phyloP scores from a whole-genome alignment of 73 alveolate genomes.

The Paraurostyla sp. region DNA sequence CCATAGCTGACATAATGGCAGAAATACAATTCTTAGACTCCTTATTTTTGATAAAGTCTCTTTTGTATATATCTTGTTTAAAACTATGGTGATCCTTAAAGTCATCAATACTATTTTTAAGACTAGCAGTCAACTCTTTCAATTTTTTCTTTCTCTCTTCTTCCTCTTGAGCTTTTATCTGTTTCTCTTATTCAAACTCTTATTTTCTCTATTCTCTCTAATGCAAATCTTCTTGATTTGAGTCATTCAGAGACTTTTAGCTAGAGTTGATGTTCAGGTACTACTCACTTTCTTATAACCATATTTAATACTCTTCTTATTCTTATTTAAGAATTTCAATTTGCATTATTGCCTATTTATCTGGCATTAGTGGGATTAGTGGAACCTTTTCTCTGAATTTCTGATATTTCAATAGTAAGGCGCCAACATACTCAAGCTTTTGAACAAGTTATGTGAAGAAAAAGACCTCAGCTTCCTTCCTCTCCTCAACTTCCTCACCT shows the following conservation, averaged over 20 bases:
- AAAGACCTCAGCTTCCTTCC: slow-evolving; percentile 16
- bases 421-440: slow-evolving; percentile 3
- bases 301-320: slow-evolving; percentile 8
- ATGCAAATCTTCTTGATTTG: background rate
- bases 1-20: slow-evolving; percentile 58
- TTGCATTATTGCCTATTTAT: background rate
- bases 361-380: slow-evolving; percentile 57
- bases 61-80: slow-evolving; percentile 13
- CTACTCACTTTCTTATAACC: slow-evolving; percentile 22
- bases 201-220: slow-evolving; percentile 22
- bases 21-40: slow-evolving; percentile 41
- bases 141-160: slow-evolving; percentile 43
- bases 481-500: slow-evolving; percentile 53
- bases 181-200: slow-evolving; percentile 38
- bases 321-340: background rate
- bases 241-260: background rate
- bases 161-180: slow-evolving; percentile 26
- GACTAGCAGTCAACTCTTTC: background rate
- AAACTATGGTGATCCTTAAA: background rate
- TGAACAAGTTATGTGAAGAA: background rate
- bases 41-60: slow-evolving; percentile 25
- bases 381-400: slow-evolving; percentile 32
- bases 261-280: background rate
- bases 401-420: slow-evolving; percentile 13
- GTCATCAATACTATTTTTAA: slow-evolving; percentile 43